Conservation (phyloP, 768 basidiomycete species). For the Mrakia hoshinonis region DNA sequence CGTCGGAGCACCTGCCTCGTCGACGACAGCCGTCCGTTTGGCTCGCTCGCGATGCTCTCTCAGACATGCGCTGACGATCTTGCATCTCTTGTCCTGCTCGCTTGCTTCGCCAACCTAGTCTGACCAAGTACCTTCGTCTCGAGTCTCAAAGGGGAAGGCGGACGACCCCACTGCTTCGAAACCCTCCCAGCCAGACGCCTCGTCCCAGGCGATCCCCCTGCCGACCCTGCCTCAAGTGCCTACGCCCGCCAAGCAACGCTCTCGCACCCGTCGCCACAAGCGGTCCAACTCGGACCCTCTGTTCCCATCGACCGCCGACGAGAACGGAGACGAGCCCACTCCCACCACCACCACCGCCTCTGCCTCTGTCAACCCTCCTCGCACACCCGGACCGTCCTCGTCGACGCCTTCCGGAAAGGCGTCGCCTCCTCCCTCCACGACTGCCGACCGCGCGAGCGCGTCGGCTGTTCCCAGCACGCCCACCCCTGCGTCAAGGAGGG, state of each 20-base stretch:
- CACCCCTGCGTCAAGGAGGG: not conserved
- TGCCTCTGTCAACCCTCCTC: conserved; percentile 10
- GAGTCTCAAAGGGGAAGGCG: not conserved
- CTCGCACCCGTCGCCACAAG: conserved; percentile 7
- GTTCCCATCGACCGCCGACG: conserved; percentile 7
- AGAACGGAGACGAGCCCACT: not conserved
- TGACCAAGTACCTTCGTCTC: not conserved
- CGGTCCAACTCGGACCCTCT: conserved; percentile 8
- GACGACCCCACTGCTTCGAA: not conserved
- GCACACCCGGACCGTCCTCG: not conserved
- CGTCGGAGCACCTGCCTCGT: too few species aligned
- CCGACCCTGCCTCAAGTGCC: not conserved
- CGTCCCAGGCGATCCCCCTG: not conserved
- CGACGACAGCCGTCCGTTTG: too few species aligned
- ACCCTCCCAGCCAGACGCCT: not conserved
- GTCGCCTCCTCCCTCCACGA: not conserved
- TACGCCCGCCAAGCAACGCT: not conserved
- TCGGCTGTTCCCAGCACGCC: not conserved
- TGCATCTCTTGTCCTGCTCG: too few species aligned
- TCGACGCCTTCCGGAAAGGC: not conserved
- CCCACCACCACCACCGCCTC: not conserved
- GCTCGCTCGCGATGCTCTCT: too few species aligned
- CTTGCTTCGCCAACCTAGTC: too few species aligned
- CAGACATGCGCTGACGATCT: too few species aligned
- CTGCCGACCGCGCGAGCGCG: not conserved